Conservation (phyloP, 768 basidiomycete genomes). For the Crucibulum laeve region DNA sequence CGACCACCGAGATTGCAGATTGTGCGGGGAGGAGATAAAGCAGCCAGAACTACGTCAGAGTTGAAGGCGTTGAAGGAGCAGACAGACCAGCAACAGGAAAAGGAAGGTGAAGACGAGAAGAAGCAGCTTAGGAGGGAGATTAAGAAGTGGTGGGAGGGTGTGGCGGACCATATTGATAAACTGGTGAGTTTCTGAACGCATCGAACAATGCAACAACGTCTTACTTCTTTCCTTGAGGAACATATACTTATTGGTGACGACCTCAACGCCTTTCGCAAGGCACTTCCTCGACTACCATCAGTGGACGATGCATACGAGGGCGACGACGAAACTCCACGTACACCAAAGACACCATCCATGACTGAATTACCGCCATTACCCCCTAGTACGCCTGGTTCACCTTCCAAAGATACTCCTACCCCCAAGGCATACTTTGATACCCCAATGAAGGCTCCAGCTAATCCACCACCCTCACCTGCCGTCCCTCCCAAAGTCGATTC, state of each 20-base stretch:
- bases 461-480: constrained; percentile 5
- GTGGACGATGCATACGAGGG: constrained; percentile 46
- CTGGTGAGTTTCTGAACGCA: constrained; percentile 35
- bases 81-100: constrained; percentile 1
- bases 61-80: not conserved
- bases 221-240: constrained; percentile 33
- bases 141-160: constrained; percentile 60
- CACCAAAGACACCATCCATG: constrained; percentile 9
- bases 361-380: constrained; percentile 13
- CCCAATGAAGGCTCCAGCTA: not conserved
- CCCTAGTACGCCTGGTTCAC: constrained; percentile 13
- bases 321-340: constrained; percentile 10
- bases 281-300: constrained; percentile 58
- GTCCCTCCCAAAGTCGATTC: constrained; percentile 25
- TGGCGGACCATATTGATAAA: constrained; percentile 56
- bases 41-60: not conserved
- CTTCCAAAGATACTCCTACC: not conserved
- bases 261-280: constrained; percentile 31
- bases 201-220: not conserved
- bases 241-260: constrained; percentile 25
- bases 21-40: constrained; percentile 19
- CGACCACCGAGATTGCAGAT: constrained; percentile 60
- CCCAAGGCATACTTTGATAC: constrained; percentile 2
- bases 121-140: constrained; percentile 55
- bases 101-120: constrained; percentile 36